Conservation (phyloP, 2,329 filamentous ascomycete genomes). For the Fusarium keratoplasticum region DNA sequence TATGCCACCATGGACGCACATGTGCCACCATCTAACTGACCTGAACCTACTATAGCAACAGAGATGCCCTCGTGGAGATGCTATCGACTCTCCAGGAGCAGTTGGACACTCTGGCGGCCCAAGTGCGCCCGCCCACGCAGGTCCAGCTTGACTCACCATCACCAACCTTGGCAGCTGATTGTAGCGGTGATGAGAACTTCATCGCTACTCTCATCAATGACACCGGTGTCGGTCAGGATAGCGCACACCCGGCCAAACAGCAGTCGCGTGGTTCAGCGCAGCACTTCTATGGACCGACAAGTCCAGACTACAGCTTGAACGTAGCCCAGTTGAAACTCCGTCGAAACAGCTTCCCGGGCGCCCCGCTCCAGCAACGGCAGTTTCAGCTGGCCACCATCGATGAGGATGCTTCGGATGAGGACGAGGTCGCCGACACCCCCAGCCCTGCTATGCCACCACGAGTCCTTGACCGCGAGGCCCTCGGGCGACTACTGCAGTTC, state of each 20-base stretch:
- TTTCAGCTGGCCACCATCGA: conserved; percentile 27
- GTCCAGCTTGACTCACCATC: conserved; percentile 7
- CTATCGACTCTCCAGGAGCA: conserved; percentile 20
- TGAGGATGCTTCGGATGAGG: conserved; percentile 18
- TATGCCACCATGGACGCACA: neutral
- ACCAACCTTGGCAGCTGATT: conserved; percentile 6
- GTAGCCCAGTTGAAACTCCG: conserved; percentile 37
- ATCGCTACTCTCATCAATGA: neutral
- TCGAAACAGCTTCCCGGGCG: neutral
- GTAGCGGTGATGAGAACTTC: neutral
- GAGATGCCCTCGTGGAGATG: conserved; percentile 25
- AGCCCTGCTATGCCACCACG: neutral
- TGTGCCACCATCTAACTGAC: neutral
- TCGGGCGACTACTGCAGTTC: conserved; percentile 19
- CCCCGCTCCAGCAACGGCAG: conserved; percentile 20
- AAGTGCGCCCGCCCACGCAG: conserved; percentile 4
- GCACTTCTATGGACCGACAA: conserved; percentile 43
- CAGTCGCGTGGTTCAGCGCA: conserved; percentile 7
- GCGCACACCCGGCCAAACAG: conserved; percentile 1
- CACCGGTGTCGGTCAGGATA: neutral
- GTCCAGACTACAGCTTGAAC: conserved; percentile 44
- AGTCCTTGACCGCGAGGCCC: conserved; percentile 11
- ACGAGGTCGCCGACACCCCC: neutral
- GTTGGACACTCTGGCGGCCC: conserved; percentile 16
- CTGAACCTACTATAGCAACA: neutral